Evolutionary conservation across 192 early-diverging fungal species (phyloP).

Genomic region (Mortierella hygrophila): DNA sequence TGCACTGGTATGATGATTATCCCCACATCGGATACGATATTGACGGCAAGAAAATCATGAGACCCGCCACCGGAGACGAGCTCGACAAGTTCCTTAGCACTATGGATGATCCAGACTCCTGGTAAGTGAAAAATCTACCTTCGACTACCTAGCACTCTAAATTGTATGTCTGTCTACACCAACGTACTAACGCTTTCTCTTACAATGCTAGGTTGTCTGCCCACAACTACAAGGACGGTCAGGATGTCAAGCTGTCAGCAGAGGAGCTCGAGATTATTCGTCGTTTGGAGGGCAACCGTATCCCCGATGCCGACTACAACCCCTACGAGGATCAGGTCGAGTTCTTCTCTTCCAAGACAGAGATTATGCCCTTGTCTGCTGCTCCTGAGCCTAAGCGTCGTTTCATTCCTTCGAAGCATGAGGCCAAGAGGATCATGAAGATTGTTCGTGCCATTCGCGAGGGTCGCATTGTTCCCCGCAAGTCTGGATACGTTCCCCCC

Average conservation of each 20-base stretch:
- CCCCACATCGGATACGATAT: constrained; percentile 97
- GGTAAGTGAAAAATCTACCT: constrained; percentile 59
- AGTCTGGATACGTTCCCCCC: constrained; percentile 59
- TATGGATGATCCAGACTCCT: constrained; percentile 94
- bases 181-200: neutral
- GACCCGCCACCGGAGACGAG: constrained; percentile 90
- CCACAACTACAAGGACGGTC: constrained; percentile 83
- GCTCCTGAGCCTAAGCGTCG: constrained; percentile 96
- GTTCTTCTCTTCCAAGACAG: constrained; percentile 92
- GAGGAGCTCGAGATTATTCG: constrained; percentile 96
- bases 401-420: constrained; percentile 95
- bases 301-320: constrained; percentile 88
- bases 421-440: constrained; percentile 96
- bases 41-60: constrained; percentile 92
- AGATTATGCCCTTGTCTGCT: constrained; percentile 84
- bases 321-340: constrained; percentile 96
- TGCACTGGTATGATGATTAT: constrained; percentile 98
- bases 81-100: constrained; percentile 93
- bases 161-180: neutral
- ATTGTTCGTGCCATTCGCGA: constrained; percentile 95
- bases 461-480: constrained; percentile 82
- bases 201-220: constrained; percentile 69
- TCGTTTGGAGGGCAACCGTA: constrained; percentile 82
- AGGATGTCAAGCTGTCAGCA: constrained; percentile 87
- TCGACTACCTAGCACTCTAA: neutral